Evolutionary conservation across 2,329 filamentous ascomycete species (phyloP), one percentile per base, ranked within the genome.

Genomic region (Fusarium bulbicola): DNA sequence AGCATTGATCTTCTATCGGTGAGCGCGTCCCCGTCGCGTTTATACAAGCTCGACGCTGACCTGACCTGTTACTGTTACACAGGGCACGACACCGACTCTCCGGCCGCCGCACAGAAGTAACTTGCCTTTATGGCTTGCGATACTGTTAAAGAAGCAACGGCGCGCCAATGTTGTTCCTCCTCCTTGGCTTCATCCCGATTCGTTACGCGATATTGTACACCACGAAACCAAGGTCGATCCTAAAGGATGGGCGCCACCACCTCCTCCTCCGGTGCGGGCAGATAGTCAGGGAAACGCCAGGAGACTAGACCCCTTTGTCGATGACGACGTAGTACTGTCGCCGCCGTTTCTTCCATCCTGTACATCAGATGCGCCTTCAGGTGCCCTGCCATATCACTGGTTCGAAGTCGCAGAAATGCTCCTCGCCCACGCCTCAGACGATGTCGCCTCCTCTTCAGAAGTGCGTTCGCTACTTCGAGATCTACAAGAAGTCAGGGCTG

Each of bases 101-200:
- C 90, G 91, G 32, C 96, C 96, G 5, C 95, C 95, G 0, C 92
- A 95, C 79, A 91, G 95, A 76, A 89, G 91, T 74, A 86, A 92
- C 45, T 82, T 98, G 2, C 95, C 96, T 1, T 90, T 99, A 66
- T 99, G 96, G 96, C 92, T 99, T 21, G 96, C 96, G 6, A 88
- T 98, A 21, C 91, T 98, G 30, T 91, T 99, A 61, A 98, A 98
- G 84, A 94, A 95, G 72, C 96, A 99, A 84, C 91, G 93, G 60
- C 92, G 96, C 78, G 95, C 95, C 76, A 98, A 97, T 84, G 97
- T 99, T 74, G 86, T 96, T 8, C 92, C 96, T 0, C 96, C 96
- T 14, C 88, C 94, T 21, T 99, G 96, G 96, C 90, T 99, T 13
- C 90, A 93, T 69, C 88, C 93, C 0, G 86, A 91, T 68, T 92